Evolutionary conservation across 352 stramenopile genomes (phyloP), one percentile per base, ranked within the genome.

Genomic region (Phytophthora pseudosyringae): DNA sequence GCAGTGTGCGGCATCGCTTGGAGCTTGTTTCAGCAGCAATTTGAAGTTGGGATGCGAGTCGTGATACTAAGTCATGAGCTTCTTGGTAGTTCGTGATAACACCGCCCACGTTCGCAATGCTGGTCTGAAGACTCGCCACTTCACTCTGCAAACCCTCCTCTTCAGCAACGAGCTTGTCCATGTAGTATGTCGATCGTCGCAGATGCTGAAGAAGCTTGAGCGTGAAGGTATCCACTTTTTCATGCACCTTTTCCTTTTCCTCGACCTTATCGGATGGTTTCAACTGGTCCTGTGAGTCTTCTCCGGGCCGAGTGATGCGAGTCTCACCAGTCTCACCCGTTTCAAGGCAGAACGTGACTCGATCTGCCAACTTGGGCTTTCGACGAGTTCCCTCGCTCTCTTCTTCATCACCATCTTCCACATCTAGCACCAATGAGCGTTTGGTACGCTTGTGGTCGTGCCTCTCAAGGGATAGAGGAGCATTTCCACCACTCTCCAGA

Each of bases 191-290:
- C 10, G 81, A 88, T 9, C 82, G 73, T 18, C 69, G 66, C 31
- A 94, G 40, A 62, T 94, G 83, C 50, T 90, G 81, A 10, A 90
- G 44, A 40, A 92, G 44, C 50, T 91, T 91, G n/a, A 78, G n/a
- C 4, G 73, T 77, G 15, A 71, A 79, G 6, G 35, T 74, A 16
- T 74, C 65, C 57, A 86, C 65, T 32, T 80, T 80, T 15, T 90
- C 81, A 16, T 86, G 69, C 1, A 51, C 18, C 38, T 11, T 71
- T 26, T 79, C 64, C 15, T 71, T 75, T 35, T 69, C 31, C 36
- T 68, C n/a, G 29, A 61, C 31, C 18, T 71, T 57, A n/a, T 64
- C 52, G 4, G 40, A 55, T 45, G 29, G 35, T 13, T 36, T 71
- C 3, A 7, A 47, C 39, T 69, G 53, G 6, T 88, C 69, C 39